Percentiles rank a stretch among this genome's conserved stretches.
These are phyloP conservation scores for Seminavis robusta DNA, from an alignment of 108 stramenopile genomes.

Conservation along the genomic window DNA sequence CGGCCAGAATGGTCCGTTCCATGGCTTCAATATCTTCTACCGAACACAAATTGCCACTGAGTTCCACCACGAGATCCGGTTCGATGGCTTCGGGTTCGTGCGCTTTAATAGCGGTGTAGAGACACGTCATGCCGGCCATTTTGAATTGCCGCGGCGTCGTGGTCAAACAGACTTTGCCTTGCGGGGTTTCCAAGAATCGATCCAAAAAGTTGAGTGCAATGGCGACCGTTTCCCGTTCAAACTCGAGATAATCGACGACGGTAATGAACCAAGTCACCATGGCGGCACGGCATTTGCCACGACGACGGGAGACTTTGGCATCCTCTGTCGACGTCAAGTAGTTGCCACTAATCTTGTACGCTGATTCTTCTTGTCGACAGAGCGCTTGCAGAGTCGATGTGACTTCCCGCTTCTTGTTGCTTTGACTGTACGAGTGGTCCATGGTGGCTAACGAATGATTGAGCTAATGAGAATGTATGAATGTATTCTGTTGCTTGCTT, in stretches of 20 bases:
- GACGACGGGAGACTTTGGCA: constrained; percentile 31
- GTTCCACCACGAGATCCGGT: not conserved
- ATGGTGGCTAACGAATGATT: too few relatives aligned
- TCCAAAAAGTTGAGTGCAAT: constrained; percentile 59
- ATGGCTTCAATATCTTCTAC: constrained; percentile 11
- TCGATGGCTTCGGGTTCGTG: constrained; percentile 22
- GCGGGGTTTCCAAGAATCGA: constrained; percentile 27
- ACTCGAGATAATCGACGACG: constrained; percentile 55
- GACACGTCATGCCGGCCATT: constrained; percentile 49
- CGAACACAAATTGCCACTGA: constrained; percentile 7
- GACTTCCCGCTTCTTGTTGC: too few relatives aligned
- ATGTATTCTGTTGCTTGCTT: too few relatives aligned
- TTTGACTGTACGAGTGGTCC: too few relatives aligned
- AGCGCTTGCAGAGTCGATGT: too few relatives aligned
- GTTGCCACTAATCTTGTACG: too few relatives aligned
- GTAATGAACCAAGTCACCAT: constrained; percentile 59
- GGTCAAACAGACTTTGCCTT: constrained; percentile 19
- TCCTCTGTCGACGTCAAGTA: too few relatives aligned
- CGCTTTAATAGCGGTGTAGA: constrained; percentile 64
- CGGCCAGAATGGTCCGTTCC: constrained; percentile 10
- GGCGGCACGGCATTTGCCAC: constrained; percentile 45
- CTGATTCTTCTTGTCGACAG: too few relatives aligned
- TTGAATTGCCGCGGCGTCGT: constrained; percentile 54
- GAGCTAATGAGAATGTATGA: too few relatives aligned
- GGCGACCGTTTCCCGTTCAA: constrained; percentile 48